Conservation (phyloP, 768 basidiomycete genomes). For the Rossbeevera mucosa region DNA sequence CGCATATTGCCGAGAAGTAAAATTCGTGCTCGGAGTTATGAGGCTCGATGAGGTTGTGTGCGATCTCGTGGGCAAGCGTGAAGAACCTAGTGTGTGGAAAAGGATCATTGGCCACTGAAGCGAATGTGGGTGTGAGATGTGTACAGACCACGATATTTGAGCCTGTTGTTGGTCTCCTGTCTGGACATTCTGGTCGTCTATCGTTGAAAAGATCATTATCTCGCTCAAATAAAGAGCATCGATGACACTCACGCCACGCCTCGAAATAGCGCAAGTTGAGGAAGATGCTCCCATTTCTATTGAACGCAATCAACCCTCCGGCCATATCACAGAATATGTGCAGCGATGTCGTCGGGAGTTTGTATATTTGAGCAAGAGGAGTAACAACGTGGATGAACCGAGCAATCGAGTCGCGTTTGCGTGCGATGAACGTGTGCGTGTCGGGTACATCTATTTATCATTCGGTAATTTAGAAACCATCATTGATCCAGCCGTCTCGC, state of each 20-base stretch:
- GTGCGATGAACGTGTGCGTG: constrained; percentile 42
- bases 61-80: constrained; percentile 88
- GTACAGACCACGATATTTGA: constrained; percentile 70
- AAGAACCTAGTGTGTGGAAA: constrained; percentile 55
- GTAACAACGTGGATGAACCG: constrained; percentile 71
- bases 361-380: constrained; percentile 66
- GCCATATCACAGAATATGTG: constrained; percentile 83
- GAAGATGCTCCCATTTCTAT: constrained; percentile 82
- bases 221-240: background rate
- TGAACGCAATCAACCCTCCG: constrained; percentile 90
- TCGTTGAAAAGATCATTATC: background rate
- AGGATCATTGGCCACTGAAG: background rate
- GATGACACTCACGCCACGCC: constrained; percentile 71
- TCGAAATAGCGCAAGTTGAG: constrained; percentile 83
- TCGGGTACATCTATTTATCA: constrained; percentile 51
- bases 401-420: constrained; percentile 53
- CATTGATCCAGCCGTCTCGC: background rate
- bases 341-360: constrained; percentile 64
- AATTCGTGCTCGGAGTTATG: constrained; percentile 95
- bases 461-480: background rate
- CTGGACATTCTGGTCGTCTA: constrained; percentile 69
- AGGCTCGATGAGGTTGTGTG: constrained; percentile 81
- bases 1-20: constrained; percentile 88
- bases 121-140: background rate
- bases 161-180: constrained; percentile 54